phyloP scores from a whole-genome alignment of 306 rosid species.

The Lathyrus tuberosus region DNA sequence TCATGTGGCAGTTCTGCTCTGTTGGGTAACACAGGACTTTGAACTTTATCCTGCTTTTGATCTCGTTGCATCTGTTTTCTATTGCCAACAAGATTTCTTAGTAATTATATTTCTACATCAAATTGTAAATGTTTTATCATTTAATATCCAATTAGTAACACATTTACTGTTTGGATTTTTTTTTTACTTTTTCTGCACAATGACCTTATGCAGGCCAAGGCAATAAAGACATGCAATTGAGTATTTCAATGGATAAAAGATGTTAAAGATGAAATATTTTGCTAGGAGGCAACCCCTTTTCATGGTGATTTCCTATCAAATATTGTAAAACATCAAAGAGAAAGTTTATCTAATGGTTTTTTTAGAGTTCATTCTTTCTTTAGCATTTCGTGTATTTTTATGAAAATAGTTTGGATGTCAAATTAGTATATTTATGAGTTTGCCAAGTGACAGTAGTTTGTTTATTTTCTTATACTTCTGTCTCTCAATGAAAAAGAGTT shows the following conservation, averaged over 20 bases:
- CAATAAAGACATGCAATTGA: conserved; percentile 90
- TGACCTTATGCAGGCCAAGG: conserved; percentile 68
- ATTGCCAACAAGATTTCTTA: too few relatives aligned
- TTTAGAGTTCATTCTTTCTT: conserved; percentile 27
- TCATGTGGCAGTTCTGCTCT: conserved; percentile 74
- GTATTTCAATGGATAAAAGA: conserved; percentile 97
- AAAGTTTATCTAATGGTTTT: conserved; percentile 42
- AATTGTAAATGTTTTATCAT: not conserved
- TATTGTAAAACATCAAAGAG: conserved; percentile 59
- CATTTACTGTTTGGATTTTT: conserved; percentile 7
- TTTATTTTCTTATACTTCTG: too few relatives aligned
- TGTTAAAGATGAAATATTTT: conserved; percentile 87
- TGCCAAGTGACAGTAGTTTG: conserved; percentile 3
- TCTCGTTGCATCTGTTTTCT: too few relatives aligned
- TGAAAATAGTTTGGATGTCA: conserved; percentile 8
- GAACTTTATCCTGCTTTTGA: too few relatives aligned
- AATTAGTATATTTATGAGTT: conserved; percentile 27
- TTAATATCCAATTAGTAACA: conserved; percentile 7
- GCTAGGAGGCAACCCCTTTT: conserved; percentile 96
- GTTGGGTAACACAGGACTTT: conserved; percentile 91
- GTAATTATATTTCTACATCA: conserved; percentile 14
- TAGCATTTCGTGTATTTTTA: not conserved
- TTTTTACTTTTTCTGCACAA: conserved; percentile 35
- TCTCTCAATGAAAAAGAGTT: too few relatives aligned
- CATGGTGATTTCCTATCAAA: conserved; percentile 71